phyloP scores from a whole-genome alignment of 2,329 filamentous ascomycete species.

The Fusarium oligoseptatum region DNA sequence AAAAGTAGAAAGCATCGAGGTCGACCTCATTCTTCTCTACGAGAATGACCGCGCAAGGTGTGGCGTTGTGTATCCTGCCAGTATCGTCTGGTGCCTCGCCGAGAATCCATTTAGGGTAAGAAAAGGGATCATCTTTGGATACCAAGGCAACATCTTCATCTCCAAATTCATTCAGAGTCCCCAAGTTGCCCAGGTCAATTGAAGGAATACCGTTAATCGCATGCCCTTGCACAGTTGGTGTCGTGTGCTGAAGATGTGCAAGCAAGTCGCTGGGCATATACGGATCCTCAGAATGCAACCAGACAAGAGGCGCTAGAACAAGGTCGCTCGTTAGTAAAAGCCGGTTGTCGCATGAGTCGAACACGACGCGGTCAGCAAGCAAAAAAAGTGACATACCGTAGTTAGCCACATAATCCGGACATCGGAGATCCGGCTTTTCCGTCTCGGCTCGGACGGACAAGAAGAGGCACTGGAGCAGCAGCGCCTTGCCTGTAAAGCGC shows the following conservation, averaged over 20 bases:
- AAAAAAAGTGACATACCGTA: constrained; percentile 43
- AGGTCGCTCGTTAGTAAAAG: constrained; percentile 1
- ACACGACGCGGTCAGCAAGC: not conserved
- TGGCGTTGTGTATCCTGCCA: constrained; percentile 42
- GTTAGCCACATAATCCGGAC: constrained; percentile 48
- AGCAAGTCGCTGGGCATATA: constrained; percentile 50
- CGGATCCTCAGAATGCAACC: constrained; percentile 51
- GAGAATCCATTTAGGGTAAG: constrained; percentile 45
- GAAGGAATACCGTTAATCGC: constrained; percentile 36
- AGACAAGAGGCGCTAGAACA: constrained; percentile 48
- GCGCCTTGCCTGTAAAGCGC: constrained; percentile 1
- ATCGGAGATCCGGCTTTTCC: constrained; percentile 19
- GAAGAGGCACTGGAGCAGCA: constrained; percentile 7
- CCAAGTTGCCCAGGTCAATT: constrained; percentile 49
- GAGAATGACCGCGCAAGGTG: constrained; percentile 49
- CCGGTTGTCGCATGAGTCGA: not conserved
- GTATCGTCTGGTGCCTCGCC: constrained; percentile 43
- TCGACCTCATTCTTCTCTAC: constrained; percentile 46
- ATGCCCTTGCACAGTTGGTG: constrained; percentile 37
- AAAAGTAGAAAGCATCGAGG: constrained; percentile 52
- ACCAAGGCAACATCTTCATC: constrained; percentile 39
- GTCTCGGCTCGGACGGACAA: constrained; percentile 20
- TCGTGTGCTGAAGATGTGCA: constrained; percentile 47
- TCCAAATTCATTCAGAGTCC: constrained; percentile 39
- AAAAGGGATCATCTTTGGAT: constrained; percentile 46